Evolutionary conservation across 345 rosid genomes (phyloP).

Genomic region (Erucastrum elatum): DNA sequence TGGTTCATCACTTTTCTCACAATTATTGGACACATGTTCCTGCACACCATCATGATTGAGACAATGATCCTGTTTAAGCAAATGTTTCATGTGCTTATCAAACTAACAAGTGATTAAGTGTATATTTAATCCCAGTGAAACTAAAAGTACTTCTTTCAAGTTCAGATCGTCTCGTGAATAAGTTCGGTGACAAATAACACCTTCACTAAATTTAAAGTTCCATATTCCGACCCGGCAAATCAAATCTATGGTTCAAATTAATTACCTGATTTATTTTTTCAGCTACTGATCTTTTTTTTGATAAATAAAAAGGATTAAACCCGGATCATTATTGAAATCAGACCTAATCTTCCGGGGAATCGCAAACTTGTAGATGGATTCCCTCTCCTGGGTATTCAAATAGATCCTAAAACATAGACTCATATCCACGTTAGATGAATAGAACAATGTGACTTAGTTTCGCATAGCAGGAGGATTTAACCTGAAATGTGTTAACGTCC

Average conservation of each 20-base stretch:
- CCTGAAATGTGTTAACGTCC: no score
- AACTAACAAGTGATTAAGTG: conserved; percentile 14
- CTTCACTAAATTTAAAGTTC: neutral
- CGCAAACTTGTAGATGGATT: no score
- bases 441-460: no score
- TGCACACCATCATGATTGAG: conserved; percentile 20
- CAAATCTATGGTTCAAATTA: neutral
- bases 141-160: neutral
- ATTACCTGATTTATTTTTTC: neutral
- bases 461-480: no score
- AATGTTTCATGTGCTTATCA: conserved; percentile 29
- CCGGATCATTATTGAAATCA: no score
- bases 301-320: no score
- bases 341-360: no score
- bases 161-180: neutral
- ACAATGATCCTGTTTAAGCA: conserved; percentile 5
- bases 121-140: neutral
- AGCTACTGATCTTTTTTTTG: no score
- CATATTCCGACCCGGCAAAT: neutral
- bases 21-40: neutral
- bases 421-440: no score
- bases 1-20: conserved; percentile 24
- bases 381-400: no score
- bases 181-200: neutral
- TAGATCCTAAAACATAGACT: no score